phyloP scores from a whole-genome alignment of 495 filamentous ascomycete species.

The Durotheca rogersii region DNA sequence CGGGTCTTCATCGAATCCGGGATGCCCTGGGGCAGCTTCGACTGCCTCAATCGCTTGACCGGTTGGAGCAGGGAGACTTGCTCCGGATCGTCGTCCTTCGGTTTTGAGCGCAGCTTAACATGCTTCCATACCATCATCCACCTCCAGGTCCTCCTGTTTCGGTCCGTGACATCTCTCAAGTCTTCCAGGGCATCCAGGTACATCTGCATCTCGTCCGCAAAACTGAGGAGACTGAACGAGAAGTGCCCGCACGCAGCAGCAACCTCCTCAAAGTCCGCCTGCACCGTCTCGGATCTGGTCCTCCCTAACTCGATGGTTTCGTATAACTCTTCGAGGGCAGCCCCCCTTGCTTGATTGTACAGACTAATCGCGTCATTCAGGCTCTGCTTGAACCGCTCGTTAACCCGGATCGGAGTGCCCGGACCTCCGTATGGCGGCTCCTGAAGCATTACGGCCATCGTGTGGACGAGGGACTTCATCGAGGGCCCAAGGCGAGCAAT shows the following conservation, averaged over 20 bases:
- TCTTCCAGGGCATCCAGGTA: slow-evolving; percentile 85
- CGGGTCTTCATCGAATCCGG: slow-evolving; percentile 47
- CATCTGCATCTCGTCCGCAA: slow-evolving; percentile 82
- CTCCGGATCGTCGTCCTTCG: slow-evolving; percentile 53
- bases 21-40: slow-evolving; percentile 48
- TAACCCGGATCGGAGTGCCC: slow-evolving; percentile 65
- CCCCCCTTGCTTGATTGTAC: slow-evolving; percentile 70
- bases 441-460: slow-evolving; percentile 81
- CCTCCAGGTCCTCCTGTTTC: slow-evolving; percentile 69
- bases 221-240: slow-evolving; percentile 80
- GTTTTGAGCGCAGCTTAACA: slow-evolving; percentile 28
- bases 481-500: slow-evolving; percentile 85
- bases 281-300: slow-evolving; percentile 64
- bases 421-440: slow-evolving; percentile 79
- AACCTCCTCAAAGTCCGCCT: slow-evolving; percentile 94
- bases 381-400: slow-evolving; percentile 75
- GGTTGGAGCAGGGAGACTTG: slow-evolving; percentile 42
- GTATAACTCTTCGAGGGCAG: slow-evolving; percentile 77
- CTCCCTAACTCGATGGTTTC: slow-evolving; percentile 68
- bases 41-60: slow-evolving; percentile 42
- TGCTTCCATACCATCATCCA: slow-evolving; percentile 84
- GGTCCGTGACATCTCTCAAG: slow-evolving; percentile 65
- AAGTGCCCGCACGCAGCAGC: slow-evolving; percentile 95
- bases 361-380: slow-evolving; percentile 75
- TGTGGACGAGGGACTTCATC: slow-evolving; percentile 93